phyloP scores from a whole-genome alignment of 2,329 filamentous ascomycete species.

The Talaromyces sp. region DNA sequence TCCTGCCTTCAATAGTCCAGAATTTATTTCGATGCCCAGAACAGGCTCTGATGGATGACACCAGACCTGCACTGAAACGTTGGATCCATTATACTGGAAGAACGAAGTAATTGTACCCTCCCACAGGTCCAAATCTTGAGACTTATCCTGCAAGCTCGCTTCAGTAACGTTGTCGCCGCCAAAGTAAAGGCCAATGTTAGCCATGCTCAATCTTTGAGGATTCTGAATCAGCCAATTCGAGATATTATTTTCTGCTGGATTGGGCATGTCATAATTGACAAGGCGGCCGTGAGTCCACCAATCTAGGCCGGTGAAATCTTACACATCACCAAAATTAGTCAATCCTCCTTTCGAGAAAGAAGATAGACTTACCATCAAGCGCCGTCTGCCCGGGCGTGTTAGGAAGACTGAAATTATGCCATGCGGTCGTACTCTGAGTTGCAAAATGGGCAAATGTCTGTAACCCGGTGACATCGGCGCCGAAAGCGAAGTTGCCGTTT shows the following conservation, averaged over 20 bases:
- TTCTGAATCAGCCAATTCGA: not conserved
- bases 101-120: not conserved
- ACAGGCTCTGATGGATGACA: not conserved
- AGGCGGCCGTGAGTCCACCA: slow-evolving; percentile 46
- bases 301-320: slow-evolving; percentile 40
- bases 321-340: not conserved
- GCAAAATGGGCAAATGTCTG: slow-evolving; percentile 45
- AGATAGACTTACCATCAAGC: not conserved
- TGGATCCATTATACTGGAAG: slow-evolving; percentile 33
- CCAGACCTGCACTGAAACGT: slow-evolving; percentile 17
- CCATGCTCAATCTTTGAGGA: not conserved
- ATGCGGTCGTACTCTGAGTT: slow-evolving; percentile 45
- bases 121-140: not conserved
- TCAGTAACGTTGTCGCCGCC: not conserved
- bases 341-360: not conserved
- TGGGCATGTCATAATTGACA: slow-evolving; percentile 44
- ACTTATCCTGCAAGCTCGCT: not conserved
- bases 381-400: slow-evolving; percentile 15
- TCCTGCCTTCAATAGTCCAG: not conserved
- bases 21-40: not conserved
- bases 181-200: not conserved
- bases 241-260: slow-evolving; percentile 30
- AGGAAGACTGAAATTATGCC: slow-evolving; percentile 47
- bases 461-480: slow-evolving; percentile 45
- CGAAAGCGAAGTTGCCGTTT: slow-evolving; percentile 50